Conservation (phyloP, 805 yeast species). For the Geotrichum ghanense region DNA sequence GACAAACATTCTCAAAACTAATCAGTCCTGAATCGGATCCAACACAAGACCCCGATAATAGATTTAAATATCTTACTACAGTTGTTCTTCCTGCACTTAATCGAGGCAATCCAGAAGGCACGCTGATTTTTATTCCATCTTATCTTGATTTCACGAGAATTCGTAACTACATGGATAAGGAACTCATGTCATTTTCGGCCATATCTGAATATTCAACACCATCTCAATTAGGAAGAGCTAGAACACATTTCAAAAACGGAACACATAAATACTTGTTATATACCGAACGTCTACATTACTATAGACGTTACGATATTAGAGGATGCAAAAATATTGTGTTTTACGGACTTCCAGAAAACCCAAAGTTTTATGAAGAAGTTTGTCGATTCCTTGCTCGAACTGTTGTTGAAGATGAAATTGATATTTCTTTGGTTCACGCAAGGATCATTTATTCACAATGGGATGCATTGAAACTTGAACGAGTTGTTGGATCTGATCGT, state of each 20-base stretch:
- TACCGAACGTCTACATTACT: slow-evolving; percentile 90
- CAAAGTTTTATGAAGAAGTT: slow-evolving; percentile 70
- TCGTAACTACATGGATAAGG: slow-evolving; percentile 50
- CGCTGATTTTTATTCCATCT: slow-evolving; percentile 70
- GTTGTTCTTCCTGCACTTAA: slow-evolving; percentile 61
- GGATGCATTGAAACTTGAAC: slow-evolving; percentile 70
- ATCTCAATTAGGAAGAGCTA: slow-evolving; percentile 55
- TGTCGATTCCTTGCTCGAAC: slow-evolving; percentile 48
- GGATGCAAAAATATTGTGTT: slow-evolving; percentile 78
- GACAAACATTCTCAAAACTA: slow-evolving; percentile 53
- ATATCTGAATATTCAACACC: slow-evolving; percentile 76
- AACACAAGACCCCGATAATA: slow-evolving; percentile 61
- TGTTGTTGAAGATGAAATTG: slow-evolving; percentile 38
- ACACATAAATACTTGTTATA: slow-evolving; percentile 65
- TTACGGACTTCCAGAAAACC: slow-evolving; percentile 79
- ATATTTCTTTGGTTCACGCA: slow-evolving; percentile 41
- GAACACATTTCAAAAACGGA: slow-evolving; percentile 57
- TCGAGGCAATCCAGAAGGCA: slow-evolving; percentile 57
- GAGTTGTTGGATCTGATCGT: slow-evolving; percentile 69
- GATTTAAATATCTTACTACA: slow-evolving; percentile 72
- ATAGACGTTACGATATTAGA: slow-evolving; percentile 68
- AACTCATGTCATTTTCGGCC: slow-evolving; percentile 55
- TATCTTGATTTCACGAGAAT: slow-evolving; percentile 79
- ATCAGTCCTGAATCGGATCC: slow-evolving; percentile 36
- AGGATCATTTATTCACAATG: slow-evolving; percentile 62